Base-by-base conservation (phyloP, 306 rosid species). In the Potentilla sterilis region DNA sequence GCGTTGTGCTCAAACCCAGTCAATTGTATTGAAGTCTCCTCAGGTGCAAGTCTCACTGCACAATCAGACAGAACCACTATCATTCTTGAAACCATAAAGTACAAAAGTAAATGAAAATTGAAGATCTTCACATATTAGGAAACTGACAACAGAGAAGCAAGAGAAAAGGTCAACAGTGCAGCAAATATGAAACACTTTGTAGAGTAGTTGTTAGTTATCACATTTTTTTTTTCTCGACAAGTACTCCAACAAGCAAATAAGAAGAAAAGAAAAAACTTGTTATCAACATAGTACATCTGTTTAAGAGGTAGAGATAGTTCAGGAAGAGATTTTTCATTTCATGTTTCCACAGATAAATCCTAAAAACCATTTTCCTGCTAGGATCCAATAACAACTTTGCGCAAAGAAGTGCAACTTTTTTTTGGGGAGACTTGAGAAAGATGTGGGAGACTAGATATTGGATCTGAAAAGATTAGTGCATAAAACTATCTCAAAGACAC, bases 41-140 rank as follows among this genome's bases (percentile, higher is more conserved):
- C 97, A 10, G 97, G 95, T 61, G 93, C 98, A 77, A 92, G 95
- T 87, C 98, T 94, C 88, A 94, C 98, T 90, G 91, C 81, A 81
- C 49, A 70, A 73, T 72, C 82, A 82, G 69, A 74, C 35, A 58
- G 47, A 76, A 59, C 58, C 49, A 71, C 32, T 75, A 44, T 61
- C 19, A 58, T 64, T 51, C 46, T 74, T 6, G 40, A 61, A 46
- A 67, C 34, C 40, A 48, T 40, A 24, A 37, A 15, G 68, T 28
- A 40, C 59, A 54, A 9, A 51, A 44, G 24, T 55, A 55, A 7
- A n/a, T 72, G 48, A 48, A 52, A 42, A 43, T 67, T 34, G 55
- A 35, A 69, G 18, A 57, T 42, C 21, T 76, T 34, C 44, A 34
- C 12, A 69, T 59, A 55, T 24, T 54, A n/a, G 32, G 48, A 34